phyloP scores from a whole-genome alignment of 2,329 filamentous ascomycete species.

The Clonostachys rhizophaga region DNA sequence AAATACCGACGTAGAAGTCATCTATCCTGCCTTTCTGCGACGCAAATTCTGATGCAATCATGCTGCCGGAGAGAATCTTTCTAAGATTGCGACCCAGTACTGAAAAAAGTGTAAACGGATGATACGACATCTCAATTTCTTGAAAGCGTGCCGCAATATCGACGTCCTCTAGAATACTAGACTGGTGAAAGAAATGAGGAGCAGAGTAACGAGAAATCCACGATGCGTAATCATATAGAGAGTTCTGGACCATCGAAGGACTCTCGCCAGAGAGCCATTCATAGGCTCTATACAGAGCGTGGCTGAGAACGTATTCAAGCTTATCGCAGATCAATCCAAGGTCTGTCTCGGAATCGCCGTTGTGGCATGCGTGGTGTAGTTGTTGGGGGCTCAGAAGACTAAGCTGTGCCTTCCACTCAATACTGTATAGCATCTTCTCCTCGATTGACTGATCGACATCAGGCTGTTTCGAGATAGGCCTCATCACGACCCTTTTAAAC shows the following conservation, averaged over 20 bases:
- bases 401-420: conserved; percentile 1
- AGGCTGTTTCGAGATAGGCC: neutral
- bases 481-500: neutral
- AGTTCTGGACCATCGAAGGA: too few relatives aligned
- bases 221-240: too few relatives aligned
- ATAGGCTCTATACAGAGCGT: too few relatives aligned
- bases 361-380: conserved; percentile 8
- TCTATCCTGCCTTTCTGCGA: neutral
- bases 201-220: too few relatives aligned
- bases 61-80: neutral
- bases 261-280: too few relatives aligned
- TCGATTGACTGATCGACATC: neutral
- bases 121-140: neutral
- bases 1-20: neutral
- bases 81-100: neutral
- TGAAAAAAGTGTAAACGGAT: neutral
- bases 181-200: too few relatives aligned
- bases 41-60: too few relatives aligned
- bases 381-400: neutral
- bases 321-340: too few relatives aligned
- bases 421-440: conserved; percentile 1
- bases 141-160: neutral
- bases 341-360: conserved; percentile 2
- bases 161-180: neutral
- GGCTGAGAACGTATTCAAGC: too few relatives aligned